These are phyloP conservation scores for Pelargonium cotyledonis DNA, from an alignment of 441 rosid species.

Conservation along the genomic window DNA sequence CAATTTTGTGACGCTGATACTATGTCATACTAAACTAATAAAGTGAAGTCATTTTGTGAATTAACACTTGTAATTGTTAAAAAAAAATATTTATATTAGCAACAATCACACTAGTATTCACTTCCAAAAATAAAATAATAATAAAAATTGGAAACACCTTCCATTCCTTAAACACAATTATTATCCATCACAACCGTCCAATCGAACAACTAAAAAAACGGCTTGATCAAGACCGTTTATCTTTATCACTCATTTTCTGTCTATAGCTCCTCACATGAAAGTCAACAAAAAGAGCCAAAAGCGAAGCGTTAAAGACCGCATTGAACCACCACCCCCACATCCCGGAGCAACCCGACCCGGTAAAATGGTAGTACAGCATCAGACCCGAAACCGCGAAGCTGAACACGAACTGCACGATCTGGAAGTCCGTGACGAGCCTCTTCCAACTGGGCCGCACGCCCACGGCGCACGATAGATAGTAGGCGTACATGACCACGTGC, in stretches of 20 bases:
- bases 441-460: slow-evolving; percentile 62
- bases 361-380: slow-evolving; percentile 46
- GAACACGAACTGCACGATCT: slow-evolving; percentile 56
- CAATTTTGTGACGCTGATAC: no score
- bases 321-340: slow-evolving; percentile 60
- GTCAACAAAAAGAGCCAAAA: slow-evolving; percentile 42
- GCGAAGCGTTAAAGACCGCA: slow-evolving; percentile 52
- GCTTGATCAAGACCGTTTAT: slow-evolving; percentile 15
- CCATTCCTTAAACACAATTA: background rate
- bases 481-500: slow-evolving; percentile 52
- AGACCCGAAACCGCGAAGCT: slow-evolving; percentile 42
- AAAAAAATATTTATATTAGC: no score
- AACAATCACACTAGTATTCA: no score
- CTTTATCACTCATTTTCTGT: background rate
- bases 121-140: no score
- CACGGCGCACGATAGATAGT: slow-evolving; percentile 40
- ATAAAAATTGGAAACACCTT: no score
- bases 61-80: no score
- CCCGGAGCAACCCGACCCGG: slow-evolving; percentile 48
- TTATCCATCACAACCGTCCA: slow-evolving; percentile 3
- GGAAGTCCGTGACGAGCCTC: slow-evolving; percentile 49
- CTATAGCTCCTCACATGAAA: slow-evolving; percentile 42
- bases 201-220: background rate
- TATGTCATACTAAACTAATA: no score
- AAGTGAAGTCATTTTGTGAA: no score